Base-by-base conservation (phyloP, 306 rosid genomes). In the Aeschynomene evenia region DNA sequence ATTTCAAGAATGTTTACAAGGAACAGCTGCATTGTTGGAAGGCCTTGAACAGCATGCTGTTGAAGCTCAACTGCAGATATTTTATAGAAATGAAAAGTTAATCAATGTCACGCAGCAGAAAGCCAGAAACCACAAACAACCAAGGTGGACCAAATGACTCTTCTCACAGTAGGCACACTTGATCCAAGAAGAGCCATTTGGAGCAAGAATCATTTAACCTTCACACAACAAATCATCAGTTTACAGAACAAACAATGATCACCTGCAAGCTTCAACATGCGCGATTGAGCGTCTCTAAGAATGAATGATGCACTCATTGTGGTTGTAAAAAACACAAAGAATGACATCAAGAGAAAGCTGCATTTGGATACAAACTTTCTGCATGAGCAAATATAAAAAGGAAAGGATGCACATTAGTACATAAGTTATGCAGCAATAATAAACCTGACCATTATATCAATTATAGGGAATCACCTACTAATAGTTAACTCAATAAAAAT, bases 201-300 rank as follows among this genome's bases (percentile, higher is more conserved):
- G 64, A 59, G 37, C 50, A 66, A 26, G 59, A 54, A 62, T 23
- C 45, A 45, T 37, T 18, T 45, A 76, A 53, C 54, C 68, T 33
- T 54, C 20, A 53, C 37, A 72, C 1, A 14, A 42, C 1, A 34
- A 51, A 67, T 54, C 56, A 63, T 36, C 43, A 23, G 42, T 63
- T 33, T 13, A 63, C 37, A 56, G 66, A 51, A 33, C 65, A 65
- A 64, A 68, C 54, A 42, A 55, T 29, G 42, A 82, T 66, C 56
- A 93, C 98, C 97, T 51, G 98, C 90, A 77, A 94, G 90, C 80
- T 90, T 90, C 89, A 94, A 91, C 98, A 90, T 90, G 43, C 97
- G 92, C 39, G 96, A 88, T 81, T 94, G 98, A 54, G 97, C 88
- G 84, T 94, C 98, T 74, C 98, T 88, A 79, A 94, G 81, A 34